phyloP scores from a whole-genome alignment of 2,329 filamentous ascomycete genomes.

The Pseudomassariella vexata region DNA sequence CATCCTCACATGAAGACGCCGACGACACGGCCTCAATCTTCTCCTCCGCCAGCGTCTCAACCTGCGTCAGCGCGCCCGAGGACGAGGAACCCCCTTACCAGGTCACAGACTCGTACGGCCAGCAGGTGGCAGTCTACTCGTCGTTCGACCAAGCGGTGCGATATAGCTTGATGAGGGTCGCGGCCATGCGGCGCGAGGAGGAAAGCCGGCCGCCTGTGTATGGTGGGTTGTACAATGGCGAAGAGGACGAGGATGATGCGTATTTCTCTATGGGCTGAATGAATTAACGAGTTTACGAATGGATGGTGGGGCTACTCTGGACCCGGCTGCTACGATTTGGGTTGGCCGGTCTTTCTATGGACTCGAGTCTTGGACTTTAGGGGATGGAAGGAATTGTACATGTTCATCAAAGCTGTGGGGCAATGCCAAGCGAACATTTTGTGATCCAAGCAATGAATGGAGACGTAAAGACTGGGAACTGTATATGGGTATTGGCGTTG shows the following conservation, averaged over 20 bases:
- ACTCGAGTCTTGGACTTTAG: too few relatives aligned
- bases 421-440: too few relatives aligned
- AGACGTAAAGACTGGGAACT: too few relatives aligned
- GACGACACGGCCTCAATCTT: constrained; percentile 15
- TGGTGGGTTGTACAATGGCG: background rate
- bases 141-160: constrained; percentile 25
- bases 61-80: constrained; percentile 16
- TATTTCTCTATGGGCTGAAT: constrained; percentile 11
- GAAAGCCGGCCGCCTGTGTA: constrained; percentile 7
- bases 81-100: constrained; percentile 12
- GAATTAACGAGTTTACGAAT: background rate
- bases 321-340: too few relatives aligned
- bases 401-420: too few relatives aligned
- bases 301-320: too few relatives aligned
- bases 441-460: too few relatives aligned
- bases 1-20: constrained; percentile 2
- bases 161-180: constrained; percentile 16
- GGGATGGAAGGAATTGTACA: too few relatives aligned
- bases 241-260: constrained; percentile 7
- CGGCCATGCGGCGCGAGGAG: constrained; percentile 11
- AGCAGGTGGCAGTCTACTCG: constrained; percentile 21
- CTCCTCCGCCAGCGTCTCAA: constrained; percentile 14
- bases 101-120: constrained; percentile 15
- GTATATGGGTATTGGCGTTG: too few relatives aligned
- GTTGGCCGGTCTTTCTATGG: too few relatives aligned